Evolutionary conservation across 1,284 basidiomycete species (phyloP).

Genomic region (Pascua sp.): DNA sequence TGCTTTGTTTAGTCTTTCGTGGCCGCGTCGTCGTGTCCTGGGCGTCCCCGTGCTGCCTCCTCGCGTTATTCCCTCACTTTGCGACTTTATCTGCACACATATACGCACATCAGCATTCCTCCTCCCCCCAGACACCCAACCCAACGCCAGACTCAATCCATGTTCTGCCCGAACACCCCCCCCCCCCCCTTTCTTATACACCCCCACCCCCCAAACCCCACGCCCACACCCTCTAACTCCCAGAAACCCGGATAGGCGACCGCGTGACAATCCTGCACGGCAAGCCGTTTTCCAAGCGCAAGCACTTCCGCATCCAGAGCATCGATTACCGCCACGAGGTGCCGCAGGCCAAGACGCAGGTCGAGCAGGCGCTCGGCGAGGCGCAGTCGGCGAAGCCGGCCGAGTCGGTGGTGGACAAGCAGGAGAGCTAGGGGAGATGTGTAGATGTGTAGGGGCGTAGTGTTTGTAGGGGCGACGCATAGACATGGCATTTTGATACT

Average conservation of each 20-base stretch:
- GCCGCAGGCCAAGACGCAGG: constrained; percentile 2
- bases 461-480: not conserved
- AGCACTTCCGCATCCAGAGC: constrained; percentile 28
- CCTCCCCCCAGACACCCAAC: no score
- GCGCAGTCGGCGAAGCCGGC: constrained; percentile 5
- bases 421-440: constrained; percentile 2
- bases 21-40: no score
- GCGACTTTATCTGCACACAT: no score
- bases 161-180: no score
- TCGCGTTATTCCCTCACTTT: no score
- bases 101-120: no score
- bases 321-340: constrained; percentile 18
- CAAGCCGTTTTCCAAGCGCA: constrained; percentile 31
- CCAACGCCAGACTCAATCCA: no score
- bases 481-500: constrained; percentile 2
- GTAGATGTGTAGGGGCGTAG: constrained; percentile 1
- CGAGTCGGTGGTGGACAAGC: constrained; percentile 1
- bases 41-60: no score
- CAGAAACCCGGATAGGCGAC: constrained; percentile 36
- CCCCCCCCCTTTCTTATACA: no score
- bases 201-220: no score
- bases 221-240: constrained; percentile 1
- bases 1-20: no score
- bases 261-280: constrained; percentile 39
- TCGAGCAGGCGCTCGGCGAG: not conserved